phyloP scores from a whole-genome alignment of 2,329 filamentous ascomycete species.

The Penicillium digitatum region DNA sequence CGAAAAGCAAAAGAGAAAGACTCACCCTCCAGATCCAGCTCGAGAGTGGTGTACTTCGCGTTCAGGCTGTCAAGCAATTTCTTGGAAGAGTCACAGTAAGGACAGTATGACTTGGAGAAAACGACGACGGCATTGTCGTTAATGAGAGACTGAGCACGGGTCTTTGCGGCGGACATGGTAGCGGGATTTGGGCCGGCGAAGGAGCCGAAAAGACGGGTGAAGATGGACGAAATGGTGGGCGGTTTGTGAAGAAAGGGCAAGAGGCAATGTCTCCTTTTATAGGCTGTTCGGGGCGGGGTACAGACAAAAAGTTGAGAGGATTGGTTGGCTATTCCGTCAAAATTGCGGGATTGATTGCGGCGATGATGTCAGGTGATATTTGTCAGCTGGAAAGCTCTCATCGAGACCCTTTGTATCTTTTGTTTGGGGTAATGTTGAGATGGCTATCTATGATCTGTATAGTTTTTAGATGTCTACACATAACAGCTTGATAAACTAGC shows the following conservation, averaged over 20 bases:
- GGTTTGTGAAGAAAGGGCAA: constrained; percentile 32
- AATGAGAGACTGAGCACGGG: constrained; percentile 81
- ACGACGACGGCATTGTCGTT: constrained; percentile 87
- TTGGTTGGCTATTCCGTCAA: background rate
- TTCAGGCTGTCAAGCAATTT: constrained; percentile 63
- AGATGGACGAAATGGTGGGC: constrained; percentile 62
- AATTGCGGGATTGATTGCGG: constrained; percentile 7
- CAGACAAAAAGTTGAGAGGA: background rate
- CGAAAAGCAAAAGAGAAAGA: constrained; percentile 23
- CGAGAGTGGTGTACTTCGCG: constrained; percentile 70
- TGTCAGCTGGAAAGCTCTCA: constrained; percentile 9
- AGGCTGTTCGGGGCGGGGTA: background rate
- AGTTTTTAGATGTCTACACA: background rate
- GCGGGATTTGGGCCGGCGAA: constrained; percentile 54
- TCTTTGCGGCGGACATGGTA: constrained; percentile 76
- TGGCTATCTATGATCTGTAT: background rate
- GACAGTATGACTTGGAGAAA: constrained; percentile 97
- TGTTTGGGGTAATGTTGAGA: background rate
- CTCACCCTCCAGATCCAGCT: constrained; percentile 81
- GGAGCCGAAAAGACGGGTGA: constrained; percentile 66
- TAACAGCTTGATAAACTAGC: too few relatives aligned
- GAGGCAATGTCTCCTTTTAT: constrained; percentile 15
- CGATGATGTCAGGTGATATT: constrained; percentile 26
- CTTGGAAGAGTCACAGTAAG: constrained; percentile 83
- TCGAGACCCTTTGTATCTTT: background rate